Percentiles rank a stretch among this genome's conserved stretches.
These are phyloP conservation scores for Gomphus bonarii DNA, from an alignment of 1,284 basidiomycete species.

Conservation along the genomic window DNA sequence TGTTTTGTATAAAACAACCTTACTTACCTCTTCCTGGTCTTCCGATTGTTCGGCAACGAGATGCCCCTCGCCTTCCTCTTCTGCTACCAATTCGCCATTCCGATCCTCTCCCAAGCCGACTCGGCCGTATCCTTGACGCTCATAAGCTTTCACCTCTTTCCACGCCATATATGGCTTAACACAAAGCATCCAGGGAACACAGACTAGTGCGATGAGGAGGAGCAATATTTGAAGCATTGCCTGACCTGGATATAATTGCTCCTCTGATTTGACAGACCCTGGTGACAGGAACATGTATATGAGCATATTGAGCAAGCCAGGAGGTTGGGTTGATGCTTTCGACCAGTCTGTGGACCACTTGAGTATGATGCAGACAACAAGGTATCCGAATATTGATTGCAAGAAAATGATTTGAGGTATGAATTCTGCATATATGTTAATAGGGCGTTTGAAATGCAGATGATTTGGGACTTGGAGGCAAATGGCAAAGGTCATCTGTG, in stretches of 20 bases:
- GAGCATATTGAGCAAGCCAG: slow-evolving; percentile 90
- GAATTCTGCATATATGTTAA: slow-evolving; percentile 90
- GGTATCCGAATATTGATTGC: slow-evolving; percentile 95
- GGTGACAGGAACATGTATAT: slow-evolving; percentile 92
- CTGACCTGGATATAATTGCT: slow-evolving; percentile 83
- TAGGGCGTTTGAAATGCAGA: slow-evolving; percentile 78
- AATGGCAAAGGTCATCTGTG: slow-evolving; percentile 94
- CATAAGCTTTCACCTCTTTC: slow-evolving; percentile 83
- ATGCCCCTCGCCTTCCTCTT: slow-evolving; percentile 79
- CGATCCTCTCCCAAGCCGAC: slow-evolving; percentile 42
- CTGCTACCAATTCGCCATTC: slow-evolving; percentile 62
- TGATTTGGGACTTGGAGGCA: slow-evolving; percentile 95
- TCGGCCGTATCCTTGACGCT: slow-evolving; percentile 78
- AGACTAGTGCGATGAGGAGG: slow-evolving; percentile 73
- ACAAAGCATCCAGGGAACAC: slow-evolving; percentile 93
- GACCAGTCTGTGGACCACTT: slow-evolving; percentile 97
- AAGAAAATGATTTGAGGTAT: slow-evolving; percentile 96
- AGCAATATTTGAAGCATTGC: slow-evolving; percentile 77
- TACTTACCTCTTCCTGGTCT: slow-evolving; percentile 44
- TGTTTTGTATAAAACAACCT: neutral
- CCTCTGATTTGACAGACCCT: slow-evolving; percentile 61
- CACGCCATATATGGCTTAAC: slow-evolving; percentile 91
- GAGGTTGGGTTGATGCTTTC: slow-evolving; percentile 59
- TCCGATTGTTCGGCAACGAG: slow-evolving; percentile 60
- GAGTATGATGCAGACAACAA: slow-evolving; percentile 91